Percentiles rank a stretch among this genome's conserved stretches.
Evolutionary conservation across 257 asterid species (phyloP).

Genomic region (Buddleja alternifolia): DNA sequence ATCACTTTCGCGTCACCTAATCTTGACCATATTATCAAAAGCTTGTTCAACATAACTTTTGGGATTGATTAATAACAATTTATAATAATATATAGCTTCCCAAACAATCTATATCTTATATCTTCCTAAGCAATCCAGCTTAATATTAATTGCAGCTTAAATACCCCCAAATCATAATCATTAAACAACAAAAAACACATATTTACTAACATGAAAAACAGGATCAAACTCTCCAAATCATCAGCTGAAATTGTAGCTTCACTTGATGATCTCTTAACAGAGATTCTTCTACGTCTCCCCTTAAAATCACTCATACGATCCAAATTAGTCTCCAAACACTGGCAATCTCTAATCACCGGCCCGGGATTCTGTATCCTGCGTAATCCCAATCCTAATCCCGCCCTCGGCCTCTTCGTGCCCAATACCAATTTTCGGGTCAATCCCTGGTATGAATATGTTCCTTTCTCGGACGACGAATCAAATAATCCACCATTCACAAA

Average conservation of each 20-base stretch:
- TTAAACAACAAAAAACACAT: background rate
- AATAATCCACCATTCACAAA: background rate
- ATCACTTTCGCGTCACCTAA: too few relatives aligned
- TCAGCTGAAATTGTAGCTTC: slow-evolving; percentile 30
- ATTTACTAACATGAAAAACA: slow-evolving; percentile 26
- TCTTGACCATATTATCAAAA: too few relatives aligned
- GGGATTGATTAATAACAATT: too few relatives aligned
- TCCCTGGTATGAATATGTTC: slow-evolving; percentile 25
- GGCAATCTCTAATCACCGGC: slow-evolving; percentile 40
- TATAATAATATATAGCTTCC: too few relatives aligned
- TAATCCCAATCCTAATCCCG: slow-evolving; percentile 26
- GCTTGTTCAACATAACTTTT: too few relatives aligned
- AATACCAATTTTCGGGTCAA: background rate
- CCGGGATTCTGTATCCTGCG: slow-evolving; percentile 29
- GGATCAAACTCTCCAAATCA: slow-evolving; percentile 1
- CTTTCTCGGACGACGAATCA: slow-evolving; percentile 11
- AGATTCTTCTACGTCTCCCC: slow-evolving; percentile 39
- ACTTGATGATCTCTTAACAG: slow-evolving; percentile 36
- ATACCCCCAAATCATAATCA: too few relatives aligned
- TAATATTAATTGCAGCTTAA: background rate
- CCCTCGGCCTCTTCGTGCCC: background rate
- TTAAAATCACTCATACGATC: slow-evolving; percentile 34
- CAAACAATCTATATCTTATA: too few relatives aligned
- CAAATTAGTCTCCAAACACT: slow-evolving; percentile 41
- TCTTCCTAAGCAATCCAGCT: background rate